These are phyloP conservation scores for Thermoascus crustaceus DNA, from an alignment of 2,329 filamentous ascomycete genomes.

Conservation along the genomic window DNA sequence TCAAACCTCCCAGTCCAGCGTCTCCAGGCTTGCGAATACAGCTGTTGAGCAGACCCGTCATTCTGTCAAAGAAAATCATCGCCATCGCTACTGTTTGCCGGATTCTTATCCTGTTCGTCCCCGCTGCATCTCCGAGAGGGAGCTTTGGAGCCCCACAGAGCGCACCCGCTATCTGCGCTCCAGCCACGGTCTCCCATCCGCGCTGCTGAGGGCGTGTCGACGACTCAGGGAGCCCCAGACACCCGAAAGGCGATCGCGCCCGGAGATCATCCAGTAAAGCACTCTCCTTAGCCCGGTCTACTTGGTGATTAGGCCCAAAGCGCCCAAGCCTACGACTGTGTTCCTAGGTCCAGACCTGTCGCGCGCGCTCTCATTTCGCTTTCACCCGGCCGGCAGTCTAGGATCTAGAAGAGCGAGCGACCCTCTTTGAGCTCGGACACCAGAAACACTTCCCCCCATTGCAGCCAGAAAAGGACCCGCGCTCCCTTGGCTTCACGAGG, in stretches of 20 bases:
- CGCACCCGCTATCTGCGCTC: background rate
- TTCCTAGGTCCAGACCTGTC: slow-evolving; percentile 2
- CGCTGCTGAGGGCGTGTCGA: background rate
- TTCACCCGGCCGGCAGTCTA: background rate
- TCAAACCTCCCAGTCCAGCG: no score
- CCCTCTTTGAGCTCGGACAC: no score
- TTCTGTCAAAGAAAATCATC: no score
- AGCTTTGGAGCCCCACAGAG: background rate
- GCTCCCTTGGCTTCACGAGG: background rate
- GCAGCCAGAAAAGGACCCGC: no score
- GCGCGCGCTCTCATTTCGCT: slow-evolving; percentile 1
- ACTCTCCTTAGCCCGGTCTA: background rate
- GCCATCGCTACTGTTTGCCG: no score
- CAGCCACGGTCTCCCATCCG: background rate
- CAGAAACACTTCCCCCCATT: no score
- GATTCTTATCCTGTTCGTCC: no score
- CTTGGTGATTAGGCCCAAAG: no score
- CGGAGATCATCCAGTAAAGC: slow-evolving; percentile 1
- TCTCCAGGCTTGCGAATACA: no score
- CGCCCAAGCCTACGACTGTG: background rate
- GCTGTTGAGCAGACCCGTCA: no score
- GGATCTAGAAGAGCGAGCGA: no score
- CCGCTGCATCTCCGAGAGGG: no score
- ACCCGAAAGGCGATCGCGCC: slow-evolving; percentile 1
- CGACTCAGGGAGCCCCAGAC: slow-evolving; percentile 1